These are phyloP conservation scores for Cryptococcus sp. DNA, from an alignment of 1,284 basidiomycete genomes.

Conservation along the genomic window DNA sequence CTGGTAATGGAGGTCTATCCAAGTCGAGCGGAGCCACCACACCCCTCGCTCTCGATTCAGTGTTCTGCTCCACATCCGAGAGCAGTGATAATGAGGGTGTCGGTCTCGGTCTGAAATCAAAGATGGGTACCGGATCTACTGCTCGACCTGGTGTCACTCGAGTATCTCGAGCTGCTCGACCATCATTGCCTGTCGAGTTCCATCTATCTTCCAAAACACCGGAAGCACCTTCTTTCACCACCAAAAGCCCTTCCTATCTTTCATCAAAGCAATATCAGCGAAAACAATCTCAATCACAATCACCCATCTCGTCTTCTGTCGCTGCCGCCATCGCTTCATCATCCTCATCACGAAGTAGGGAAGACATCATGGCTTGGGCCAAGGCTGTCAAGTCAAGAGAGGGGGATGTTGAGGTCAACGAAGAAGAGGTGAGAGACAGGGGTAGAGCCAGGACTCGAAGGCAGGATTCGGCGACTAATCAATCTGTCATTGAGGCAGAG, in stretches of 20 bases:
- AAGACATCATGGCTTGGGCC: constrained; percentile 45
- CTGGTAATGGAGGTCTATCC: constrained; percentile 10
- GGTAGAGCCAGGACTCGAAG: constrained; percentile 17
- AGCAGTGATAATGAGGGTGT: constrained; percentile 25
- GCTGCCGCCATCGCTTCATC: constrained; percentile 36
- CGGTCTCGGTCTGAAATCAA: not conserved
- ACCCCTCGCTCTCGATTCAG: constrained; percentile 28
- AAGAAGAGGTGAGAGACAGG: constrained; percentile 6
- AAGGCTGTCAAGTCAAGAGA: constrained; percentile 30
- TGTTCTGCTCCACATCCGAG: constrained; percentile 41
- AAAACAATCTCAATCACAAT: constrained; percentile 15
- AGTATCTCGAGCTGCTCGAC: constrained; percentile 4
- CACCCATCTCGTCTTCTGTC: constrained; percentile 16
- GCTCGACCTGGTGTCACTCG: constrained; percentile 1
- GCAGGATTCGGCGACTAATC: constrained; percentile 8
- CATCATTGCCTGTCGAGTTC: not conserved
- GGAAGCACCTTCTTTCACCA: too few relatives aligned
- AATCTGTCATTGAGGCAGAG: constrained; percentile 8
- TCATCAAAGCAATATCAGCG: not conserved
- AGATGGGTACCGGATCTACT: not conserved
- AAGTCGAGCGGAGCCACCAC: constrained; percentile 35
- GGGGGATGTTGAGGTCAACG: constrained; percentile 4
- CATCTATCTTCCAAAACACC: too few relatives aligned
- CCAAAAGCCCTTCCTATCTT: not conserved
- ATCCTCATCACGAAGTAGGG: constrained; percentile 38